Base-by-base conservation (phyloP, 2,329 filamentous ascomycete species). In the Penicillium thymicola region DNA sequence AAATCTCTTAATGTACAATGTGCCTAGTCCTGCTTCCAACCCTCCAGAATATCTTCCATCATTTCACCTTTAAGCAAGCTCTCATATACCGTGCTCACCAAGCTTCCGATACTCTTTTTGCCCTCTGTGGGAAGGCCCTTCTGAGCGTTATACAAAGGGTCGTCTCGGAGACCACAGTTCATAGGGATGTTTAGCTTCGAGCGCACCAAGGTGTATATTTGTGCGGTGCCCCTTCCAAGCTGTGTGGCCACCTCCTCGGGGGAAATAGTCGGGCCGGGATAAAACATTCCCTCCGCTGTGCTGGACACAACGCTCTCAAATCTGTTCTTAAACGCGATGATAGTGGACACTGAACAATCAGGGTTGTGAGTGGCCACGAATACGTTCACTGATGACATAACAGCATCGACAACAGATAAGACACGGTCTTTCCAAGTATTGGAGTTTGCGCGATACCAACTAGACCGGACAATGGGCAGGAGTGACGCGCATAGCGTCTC, bases 341-440 rank as follows among this genome's bases (percentile, higher is more conserved):
- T 38, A 9, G 32, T 21, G 18, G 54, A 42, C 9, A 57, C 47
- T 7, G 57, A 55, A 32, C 57, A 61, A 9, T 57, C 41, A 4
- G 44, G 48, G 16, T 52, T 37, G 16, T 43, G 44, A 16, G 37
- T n/a, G 4, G 40, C 57, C 46, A 61, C 1, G 11, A 51, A 61
- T 7, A 54, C 54, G 6, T 48, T 57, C 18, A 61, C 54, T 9
- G 48, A 38, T 8, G 41, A 49, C 18, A 55, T 43, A 5, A 59
- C 43, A 7, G 57, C 54, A 16, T 61, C 51, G 14, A 59, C 51
- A 7, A 57, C 54, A 5, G 45, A 28, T n/a, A 52, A 37, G 36
- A 61, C 52, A 37, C 59, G 57, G 14, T 59, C 57, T 45, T 53
- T 55, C 59, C 59, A 61, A 14, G 57, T 57, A 37, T 59, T 61